Conservation (phyloP, 225 moss, liverwort and hornwort species). For the Physcomitrellopsis africana region DNA sequence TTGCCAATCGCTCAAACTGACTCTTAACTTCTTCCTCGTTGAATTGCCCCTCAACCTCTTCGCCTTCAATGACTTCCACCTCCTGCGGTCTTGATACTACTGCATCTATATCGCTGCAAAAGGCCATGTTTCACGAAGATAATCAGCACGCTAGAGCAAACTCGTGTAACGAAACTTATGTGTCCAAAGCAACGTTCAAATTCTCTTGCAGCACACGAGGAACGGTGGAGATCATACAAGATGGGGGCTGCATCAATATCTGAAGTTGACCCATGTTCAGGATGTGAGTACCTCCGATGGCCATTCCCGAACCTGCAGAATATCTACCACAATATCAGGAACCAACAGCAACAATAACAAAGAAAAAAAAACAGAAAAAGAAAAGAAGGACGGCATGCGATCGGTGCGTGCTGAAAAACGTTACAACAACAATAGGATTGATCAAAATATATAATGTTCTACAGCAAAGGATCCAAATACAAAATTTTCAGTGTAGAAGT, state of each 20-base stretch:
- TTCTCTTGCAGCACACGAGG: not conserved
- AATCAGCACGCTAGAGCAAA: not conserved
- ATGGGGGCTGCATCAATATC: not conserved
- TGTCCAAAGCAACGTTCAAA: too few species aligned
- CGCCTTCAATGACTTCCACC: conserved; percentile 21
- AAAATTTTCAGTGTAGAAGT: too few species aligned
- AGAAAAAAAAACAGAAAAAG: too few species aligned
- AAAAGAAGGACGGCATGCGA: too few species aligned
- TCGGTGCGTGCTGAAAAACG: too few species aligned
- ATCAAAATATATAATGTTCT: too few species aligned
- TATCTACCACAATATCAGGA: too few species aligned
- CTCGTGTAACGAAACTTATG: not conserved
- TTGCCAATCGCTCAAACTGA: conserved; percentile 20
- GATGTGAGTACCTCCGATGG: conserved; percentile 17
- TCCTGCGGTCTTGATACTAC: not conserved
- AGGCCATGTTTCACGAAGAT: not conserved
- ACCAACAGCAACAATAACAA: too few species aligned
- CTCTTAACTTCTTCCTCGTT: not conserved
- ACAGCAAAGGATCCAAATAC: too few species aligned
- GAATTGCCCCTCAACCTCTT: not conserved
- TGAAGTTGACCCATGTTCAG: conserved; percentile 3
- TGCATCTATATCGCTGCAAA: not conserved
- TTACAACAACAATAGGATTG: too few species aligned
- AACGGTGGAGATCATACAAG: not conserved
- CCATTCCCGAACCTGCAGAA: too few species aligned